These are phyloP conservation scores for Xylaria nigripes DNA, from an alignment of 495 filamentous ascomycete genomes.

Conservation along the genomic window DNA sequence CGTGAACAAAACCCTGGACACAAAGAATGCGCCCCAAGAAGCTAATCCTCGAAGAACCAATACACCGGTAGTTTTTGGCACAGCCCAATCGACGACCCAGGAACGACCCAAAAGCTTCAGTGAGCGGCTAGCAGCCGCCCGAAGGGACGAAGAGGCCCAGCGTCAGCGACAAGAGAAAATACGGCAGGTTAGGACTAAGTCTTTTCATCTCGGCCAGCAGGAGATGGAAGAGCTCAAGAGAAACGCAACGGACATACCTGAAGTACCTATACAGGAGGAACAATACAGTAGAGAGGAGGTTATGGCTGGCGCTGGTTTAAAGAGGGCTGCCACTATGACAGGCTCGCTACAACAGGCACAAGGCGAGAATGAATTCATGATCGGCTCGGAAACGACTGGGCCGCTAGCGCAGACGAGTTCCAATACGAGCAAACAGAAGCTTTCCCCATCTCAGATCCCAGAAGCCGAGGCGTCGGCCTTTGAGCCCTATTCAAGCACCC, in stretches of 20 bases:
- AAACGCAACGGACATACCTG: slow-evolving; percentile 48
- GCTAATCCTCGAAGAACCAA: slow-evolving; percentile 38
- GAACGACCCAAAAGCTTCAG: slow-evolving; percentile 66
- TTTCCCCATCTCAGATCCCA: slow-evolving; percentile 22
- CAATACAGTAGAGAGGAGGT: slow-evolving; percentile 59
- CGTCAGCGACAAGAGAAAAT: slow-evolving; percentile 48
- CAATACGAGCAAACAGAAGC: slow-evolving; percentile 8
- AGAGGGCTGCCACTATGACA: slow-evolving; percentile 47
- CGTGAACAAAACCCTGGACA: slow-evolving; percentile 27
- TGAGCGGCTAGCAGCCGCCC: slow-evolving; percentile 68
- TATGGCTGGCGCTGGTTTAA: slow-evolving; percentile 37
- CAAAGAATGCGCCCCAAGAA: slow-evolving; percentile 21
- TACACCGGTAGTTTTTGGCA: slow-evolving; percentile 22
- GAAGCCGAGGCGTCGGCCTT: slow-evolving; percentile 46
- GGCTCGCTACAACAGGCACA: slow-evolving; percentile 28
- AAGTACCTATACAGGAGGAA: slow-evolving; percentile 37
- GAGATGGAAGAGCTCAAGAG: slow-evolving; percentile 60
- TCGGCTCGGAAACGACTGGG: slow-evolving; percentile 10
- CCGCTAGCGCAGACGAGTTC: slow-evolving; percentile 14
- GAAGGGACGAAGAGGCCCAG: slow-evolving; percentile 47
- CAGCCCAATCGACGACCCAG: slow-evolving; percentile 15
- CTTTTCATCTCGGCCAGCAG: slow-evolving; percentile 59
- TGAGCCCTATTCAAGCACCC: slow-evolving; percentile 77
- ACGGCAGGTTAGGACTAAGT: slow-evolving; percentile 53
- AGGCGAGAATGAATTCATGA: slow-evolving; percentile 10